Percentiles rank a stretch among this genome's conserved stretches.
phyloP scores from a whole-genome alignment of 352 stramenopile species.

The Phytophthora pseudosyringae region DNA sequence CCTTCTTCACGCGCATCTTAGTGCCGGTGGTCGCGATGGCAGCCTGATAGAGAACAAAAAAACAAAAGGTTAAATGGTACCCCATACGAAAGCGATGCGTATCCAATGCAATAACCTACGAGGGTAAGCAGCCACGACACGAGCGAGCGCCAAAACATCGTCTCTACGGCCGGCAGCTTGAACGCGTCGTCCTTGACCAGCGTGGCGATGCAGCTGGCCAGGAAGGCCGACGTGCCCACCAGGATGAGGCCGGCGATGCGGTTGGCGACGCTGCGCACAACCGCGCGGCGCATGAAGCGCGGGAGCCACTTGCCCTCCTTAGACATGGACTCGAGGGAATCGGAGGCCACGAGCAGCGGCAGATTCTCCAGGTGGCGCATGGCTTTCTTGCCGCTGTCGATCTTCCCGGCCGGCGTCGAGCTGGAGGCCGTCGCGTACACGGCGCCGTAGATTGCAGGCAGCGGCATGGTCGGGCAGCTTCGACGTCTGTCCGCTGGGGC shows the following conservation, averaged over 20 bases:
- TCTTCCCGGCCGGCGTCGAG: conserved; percentile 26
- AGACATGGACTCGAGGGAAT: conserved; percentile 32
- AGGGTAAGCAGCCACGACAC: conserved; percentile 61
- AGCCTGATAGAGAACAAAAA: conserved; percentile 28
- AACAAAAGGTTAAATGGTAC: not conserved
- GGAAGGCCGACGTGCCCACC: conserved; percentile 59
- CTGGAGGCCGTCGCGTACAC: conserved; percentile 32
- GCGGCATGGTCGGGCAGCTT: conserved; percentile 20
- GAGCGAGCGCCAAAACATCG: conserved; percentile 70
- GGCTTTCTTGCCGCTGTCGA: conserved; percentile 44
- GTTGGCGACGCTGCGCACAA: conserved; percentile 38
- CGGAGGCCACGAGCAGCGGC: conserved; percentile 43
- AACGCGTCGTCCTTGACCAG: conserved; percentile 62
- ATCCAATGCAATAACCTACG: conserved; percentile 26
- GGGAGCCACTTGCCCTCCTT: conserved; percentile 39
- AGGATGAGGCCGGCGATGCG: conserved; percentile 42
- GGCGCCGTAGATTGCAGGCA: conserved; percentile 38
- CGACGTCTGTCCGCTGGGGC: not conserved
- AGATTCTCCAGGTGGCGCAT: conserved; percentile 51
- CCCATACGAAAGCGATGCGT: not conserved
- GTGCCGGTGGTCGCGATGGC: conserved; percentile 38
- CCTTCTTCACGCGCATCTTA: conserved; percentile 44
- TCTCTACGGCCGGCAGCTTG: conserved; percentile 66
- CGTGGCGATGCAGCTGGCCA: conserved; percentile 63
- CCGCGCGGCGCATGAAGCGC: conserved; percentile 36